These are phyloP conservation scores for Diaporthe sp. DNA, from an alignment of 2,329 filamentous ascomycete species.

Conservation along the genomic window DNA sequence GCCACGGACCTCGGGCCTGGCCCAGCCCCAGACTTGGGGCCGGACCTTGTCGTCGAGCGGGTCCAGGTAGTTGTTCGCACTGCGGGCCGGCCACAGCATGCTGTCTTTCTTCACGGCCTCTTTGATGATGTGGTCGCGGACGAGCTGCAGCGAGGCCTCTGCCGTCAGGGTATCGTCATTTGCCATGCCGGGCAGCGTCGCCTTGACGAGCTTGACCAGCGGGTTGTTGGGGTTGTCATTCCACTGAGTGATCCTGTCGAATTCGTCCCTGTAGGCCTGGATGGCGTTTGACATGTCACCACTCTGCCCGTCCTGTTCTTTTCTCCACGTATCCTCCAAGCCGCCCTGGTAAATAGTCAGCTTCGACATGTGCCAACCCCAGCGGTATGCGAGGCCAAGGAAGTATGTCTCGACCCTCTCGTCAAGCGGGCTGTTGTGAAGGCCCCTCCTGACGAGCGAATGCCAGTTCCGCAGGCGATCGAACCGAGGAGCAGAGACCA, in stretches of 20 bases:
- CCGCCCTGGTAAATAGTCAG: not conserved
- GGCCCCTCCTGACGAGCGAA: constrained; percentile 3
- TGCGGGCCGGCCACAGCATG: constrained; percentile 53
- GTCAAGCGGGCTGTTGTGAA: not conserved
- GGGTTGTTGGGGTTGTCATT: constrained; percentile 43
- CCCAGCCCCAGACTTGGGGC: constrained; percentile 51
- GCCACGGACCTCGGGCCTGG: constrained; percentile 39
- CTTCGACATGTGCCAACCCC: constrained; percentile 24
- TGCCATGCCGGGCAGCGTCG: constrained; percentile 39
- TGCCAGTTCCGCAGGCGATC: constrained; percentile 25
- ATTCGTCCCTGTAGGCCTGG: constrained; percentile 5
- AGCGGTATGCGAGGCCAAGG: constrained; percentile 31
- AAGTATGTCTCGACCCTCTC: constrained; percentile 19
- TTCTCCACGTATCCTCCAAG: constrained; percentile 6
- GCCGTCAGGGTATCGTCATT: constrained; percentile 35
- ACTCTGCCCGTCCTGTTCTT: not conserved
- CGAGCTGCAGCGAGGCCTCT: constrained; percentile 39
- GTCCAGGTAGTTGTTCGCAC: constrained; percentile 39
- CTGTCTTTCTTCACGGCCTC: constrained; percentile 56
- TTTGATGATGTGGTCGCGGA: constrained; percentile 53
- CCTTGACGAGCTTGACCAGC: constrained; percentile 11
- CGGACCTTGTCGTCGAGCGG: constrained; percentile 38
- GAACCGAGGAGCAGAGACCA: constrained; percentile 23
- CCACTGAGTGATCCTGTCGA: constrained; percentile 30
- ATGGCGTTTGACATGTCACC: not conserved